Base-by-base conservation (phyloP, 2,329 filamentous ascomycete species). In the Alternaria sp. region DNA sequence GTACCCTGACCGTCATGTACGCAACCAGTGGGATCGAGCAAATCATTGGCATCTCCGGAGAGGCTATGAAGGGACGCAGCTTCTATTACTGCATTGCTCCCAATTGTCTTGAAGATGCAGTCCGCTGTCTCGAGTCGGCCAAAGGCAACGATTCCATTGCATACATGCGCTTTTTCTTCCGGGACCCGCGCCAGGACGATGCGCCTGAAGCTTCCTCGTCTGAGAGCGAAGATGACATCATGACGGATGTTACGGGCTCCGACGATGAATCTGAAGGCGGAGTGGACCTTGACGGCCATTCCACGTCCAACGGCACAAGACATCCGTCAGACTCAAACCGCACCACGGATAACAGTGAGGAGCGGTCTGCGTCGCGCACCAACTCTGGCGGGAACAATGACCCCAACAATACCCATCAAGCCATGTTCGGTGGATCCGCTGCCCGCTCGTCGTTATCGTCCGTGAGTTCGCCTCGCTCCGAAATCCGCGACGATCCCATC, bases 101-200 rank as follows among this genome's bases (percentile, higher is more conserved):
- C 69, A 90, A 89, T 64, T 96, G 92, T 69, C 83, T 96, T 26
- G 83, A 87, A 9, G 91, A 96, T 70, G 92, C 92, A 4, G 88
- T 95, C 32, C 87, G 88, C 65, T 94, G 91, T 71, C 81, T 97
- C 30, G 93, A 96, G 79, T 91, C 91, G 68, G 93, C 93, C 21
- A 97, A 97, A 77, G 90, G 91, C 26, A 96, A 97, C 72, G 92
- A 97, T 77, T 96, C 93, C 2, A 96, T 96, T 72, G 93, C 93
- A 2, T 96, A 97, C 73, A 84, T 97, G 62, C 90, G 93, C 17
- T 97, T 96, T 77, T 92, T 89, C 87, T 95, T 91, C 73, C 87
- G 91, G 57, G 90, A 96, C 75, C 92, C 92, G 17, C 85, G 90
- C 28, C 83, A 86, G 59, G 85, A 80, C 57, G 81, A 83, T 54